Conservation (phyloP, 1,139 yeast species). For the Candida tropicalis region DNA sequence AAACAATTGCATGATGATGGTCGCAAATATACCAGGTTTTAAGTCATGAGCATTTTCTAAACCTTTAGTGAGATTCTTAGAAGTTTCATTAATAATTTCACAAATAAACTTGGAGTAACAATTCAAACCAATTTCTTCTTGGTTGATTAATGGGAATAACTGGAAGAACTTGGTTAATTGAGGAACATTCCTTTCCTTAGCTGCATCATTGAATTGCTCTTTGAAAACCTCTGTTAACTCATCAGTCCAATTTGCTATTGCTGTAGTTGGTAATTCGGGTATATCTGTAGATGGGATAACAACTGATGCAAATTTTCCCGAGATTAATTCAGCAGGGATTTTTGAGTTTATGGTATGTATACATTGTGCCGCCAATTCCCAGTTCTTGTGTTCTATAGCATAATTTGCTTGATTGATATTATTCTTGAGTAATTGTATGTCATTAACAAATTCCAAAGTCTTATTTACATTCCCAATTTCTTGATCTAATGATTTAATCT, state of each 20-base stretch:
- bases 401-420: conserved; percentile 68
- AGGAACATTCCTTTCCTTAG: conserved; percentile 64
- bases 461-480: conserved; percentile 71
- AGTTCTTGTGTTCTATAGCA: conserved; percentile 67
- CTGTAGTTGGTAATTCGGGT: conserved; percentile 74
- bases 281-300: conserved; percentile 90
- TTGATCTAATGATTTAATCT: conserved; percentile 68
- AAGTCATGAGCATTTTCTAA: conserved; percentile 33
- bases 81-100: conserved; percentile 78
- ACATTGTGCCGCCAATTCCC: conserved; percentile 73
- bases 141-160: conserved; percentile 82
- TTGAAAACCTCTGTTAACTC: conserved; percentile 61
- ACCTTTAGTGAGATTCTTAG: conserved; percentile 58
- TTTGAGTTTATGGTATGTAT: conserved; percentile 53
- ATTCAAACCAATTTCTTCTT: conserved; percentile 69
- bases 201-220: conserved; percentile 69
- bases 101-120: conserved; percentile 87
- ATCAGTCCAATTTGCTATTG: conserved; percentile 59
- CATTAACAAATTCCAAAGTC: conserved; percentile 65
- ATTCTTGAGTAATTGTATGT: conserved; percentile 64
- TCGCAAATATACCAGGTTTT: conserved; percentile 58
- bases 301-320: conserved; percentile 74
- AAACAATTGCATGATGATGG: conserved; percentile 72
- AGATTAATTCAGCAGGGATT: conserved; percentile 54
- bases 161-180: conserved; percentile 78